These are phyloP conservation scores for Thalassiosira livingstoniorum DNA, from an alignment of 352 stramenopile genomes.

Conservation along the genomic window DNA sequence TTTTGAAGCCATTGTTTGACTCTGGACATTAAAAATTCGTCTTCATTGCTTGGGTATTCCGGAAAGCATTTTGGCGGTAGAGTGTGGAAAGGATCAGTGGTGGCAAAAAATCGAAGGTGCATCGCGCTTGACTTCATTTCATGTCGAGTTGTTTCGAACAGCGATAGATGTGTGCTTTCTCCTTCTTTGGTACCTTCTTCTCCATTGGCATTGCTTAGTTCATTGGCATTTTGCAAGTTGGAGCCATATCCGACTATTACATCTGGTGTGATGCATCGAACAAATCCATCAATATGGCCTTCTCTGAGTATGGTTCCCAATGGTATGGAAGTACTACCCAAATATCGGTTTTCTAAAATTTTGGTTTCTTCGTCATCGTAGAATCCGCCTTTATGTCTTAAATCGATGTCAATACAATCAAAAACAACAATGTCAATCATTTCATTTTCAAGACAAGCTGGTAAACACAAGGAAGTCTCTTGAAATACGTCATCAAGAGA, in stretches of 20 bases:
- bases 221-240: conserved; percentile 2
- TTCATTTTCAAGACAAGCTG: conserved; percentile 86
- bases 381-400: conserved; percentile 63
- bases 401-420: conserved; percentile 88
- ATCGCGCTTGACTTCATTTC: not conserved
- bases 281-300: conserved; percentile 38
- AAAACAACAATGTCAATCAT: conserved; percentile 89
- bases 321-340: conserved; percentile 27
- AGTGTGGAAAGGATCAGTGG: conserved; percentile 28
- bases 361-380: conserved; percentile 69
- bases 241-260: conserved; percentile 38
- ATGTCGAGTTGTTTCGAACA: not conserved
- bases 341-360: conserved; percentile 82
- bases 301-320: conserved; percentile 24
- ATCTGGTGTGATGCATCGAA: conserved; percentile 29
- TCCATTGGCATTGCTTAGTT: not conserved
- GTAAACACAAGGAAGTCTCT: conserved; percentile 87
- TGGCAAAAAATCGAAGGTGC: conserved; percentile 38
- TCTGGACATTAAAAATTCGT: conserved; percentile 1
- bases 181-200: not conserved
- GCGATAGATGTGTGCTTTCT: not conserved
- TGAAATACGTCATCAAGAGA: conserved; percentile 88
- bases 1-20: conserved; percentile 35
- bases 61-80: conserved; percentile 12
- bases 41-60: conserved; percentile 42